Base-by-base conservation (phyloP, 2,329 filamentous ascomycete genomes). In the Rugonectria rugulosa region DNA sequence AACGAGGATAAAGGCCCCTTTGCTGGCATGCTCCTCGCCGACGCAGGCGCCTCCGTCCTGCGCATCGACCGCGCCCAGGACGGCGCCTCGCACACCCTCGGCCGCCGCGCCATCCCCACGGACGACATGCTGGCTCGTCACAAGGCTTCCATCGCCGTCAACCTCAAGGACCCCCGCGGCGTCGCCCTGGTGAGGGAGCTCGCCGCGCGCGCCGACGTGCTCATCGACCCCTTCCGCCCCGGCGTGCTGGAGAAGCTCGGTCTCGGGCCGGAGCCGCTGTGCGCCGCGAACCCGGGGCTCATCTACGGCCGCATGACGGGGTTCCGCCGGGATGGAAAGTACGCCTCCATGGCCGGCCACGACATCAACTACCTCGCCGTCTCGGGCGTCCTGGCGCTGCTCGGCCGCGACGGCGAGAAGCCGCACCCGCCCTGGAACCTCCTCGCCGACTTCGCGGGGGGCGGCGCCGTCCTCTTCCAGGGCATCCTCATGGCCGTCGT, bases 281-380 rank as follows among this genome's bases (percentile, higher is more conserved):
- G 86, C 23, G 77, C 75, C 20, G 70, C 83, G 15, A 97, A 97
- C 72, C 89, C 88, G 10, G 80, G 88, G 0, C 77, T 98, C 2
- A 86, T 98, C 49, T 87, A 96, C 53, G 92, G 85, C 7, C 88
- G 94, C 34, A 89, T 98, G 84, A 95, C 92, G 3, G 94, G 94
- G 0, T 98, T 97, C 73, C 82, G 94, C 11, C 82, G 93, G 32
- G 91, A 96, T 74, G 94, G 93, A 0, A 88, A 86, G 66, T 98
- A 97, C 75, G 85, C 84, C 42, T 77, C 83, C 67, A 97, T 97
- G 93, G 92, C 93, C 0, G 93, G 93, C 38, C 93, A 97, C 71
- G 93, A 97, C 72, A 97, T 97, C 73, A 97, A 98, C 71, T 98
- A 98, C 74, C 88, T 98, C 36, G 91, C 93, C 43, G 91, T 97